Base-by-base conservation (phyloP, 345 rosid genomes). In the Toxicodendron radicans region DNA sequence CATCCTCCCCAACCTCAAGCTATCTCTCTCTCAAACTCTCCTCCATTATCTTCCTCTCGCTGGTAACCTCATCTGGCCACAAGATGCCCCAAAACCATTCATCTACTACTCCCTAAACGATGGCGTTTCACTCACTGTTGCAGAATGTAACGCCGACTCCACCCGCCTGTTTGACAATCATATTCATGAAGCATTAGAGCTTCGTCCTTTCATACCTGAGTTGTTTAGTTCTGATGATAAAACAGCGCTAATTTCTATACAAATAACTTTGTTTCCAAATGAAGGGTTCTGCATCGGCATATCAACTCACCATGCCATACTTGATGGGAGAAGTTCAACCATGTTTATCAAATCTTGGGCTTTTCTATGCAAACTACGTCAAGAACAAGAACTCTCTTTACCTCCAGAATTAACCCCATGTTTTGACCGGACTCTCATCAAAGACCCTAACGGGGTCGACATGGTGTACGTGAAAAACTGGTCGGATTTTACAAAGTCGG, bases 1-100 rank as follows among this genome's bases (percentile, higher is more conserved):
- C 23, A 63, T 80, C 66, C 72, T 83, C 20, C 83, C 83, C 0
- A 85, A 74, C 9, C 83, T 85, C 78, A 82, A 82, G 33, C 78
- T 41, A 32, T 82, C 84, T 16, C 76, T 82, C 49, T 80, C 88
- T 43, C 62, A 64, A 20, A 70, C 73, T 61, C 88, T 85, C 72
- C 23, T 27, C 30, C 65, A 76, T 58, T 80, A 61, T 27, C 81
- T 83, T 45, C 85, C 83, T 23, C 71, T 85, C 61, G 30, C 79
- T 4, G 81, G 86, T 43, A 59, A 11, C 70, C 20, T 85, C 59
- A 74, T 54, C 0, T 83, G 85, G 86, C 66, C 66, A 11, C 43
- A 65, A 66, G 48, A 64, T 13, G 57, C 78, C 35, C 64, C 67
- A 1, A 72, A 71, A 43, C 85, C 86, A 11, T 16, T 3, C 54